phyloP scores from a whole-genome alignment of 345 rosid genomes.

The Zanthoxylum bungeanum region DNA sequence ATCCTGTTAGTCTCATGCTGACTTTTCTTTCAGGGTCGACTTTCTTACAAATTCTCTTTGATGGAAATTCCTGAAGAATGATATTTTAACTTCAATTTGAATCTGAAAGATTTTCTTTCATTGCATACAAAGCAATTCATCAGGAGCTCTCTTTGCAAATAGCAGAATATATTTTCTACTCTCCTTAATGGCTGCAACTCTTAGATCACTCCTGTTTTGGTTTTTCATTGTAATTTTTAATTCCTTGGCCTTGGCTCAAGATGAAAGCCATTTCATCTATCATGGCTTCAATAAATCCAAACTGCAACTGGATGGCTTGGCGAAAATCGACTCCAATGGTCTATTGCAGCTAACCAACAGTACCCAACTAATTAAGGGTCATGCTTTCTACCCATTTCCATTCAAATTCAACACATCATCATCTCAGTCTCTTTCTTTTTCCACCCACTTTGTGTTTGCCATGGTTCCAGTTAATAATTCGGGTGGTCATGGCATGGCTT shows the following conservation, averaged over 20 bases:
- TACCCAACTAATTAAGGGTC: conserved; percentile 20
- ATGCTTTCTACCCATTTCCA: conserved; percentile 2
- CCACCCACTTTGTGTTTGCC: conserved; percentile 21
- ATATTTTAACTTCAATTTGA: neutral
- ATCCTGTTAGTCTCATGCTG: too few relatives aligned
- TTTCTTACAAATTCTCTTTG: too few relatives aligned
- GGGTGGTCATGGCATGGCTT: conserved; percentile 24
- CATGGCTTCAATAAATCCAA: too few relatives aligned
- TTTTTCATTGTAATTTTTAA: neutral
- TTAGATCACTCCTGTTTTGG: conserved; percentile 18
- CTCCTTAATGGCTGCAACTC: conserved; percentile 30
- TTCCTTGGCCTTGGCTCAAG: conserved; percentile 13
- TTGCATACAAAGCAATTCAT: neutral
- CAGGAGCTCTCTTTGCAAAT: neutral
- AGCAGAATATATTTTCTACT: neutral
- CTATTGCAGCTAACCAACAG: conserved; percentile 56
- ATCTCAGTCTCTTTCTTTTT: neutral
- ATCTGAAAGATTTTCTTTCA: neutral
- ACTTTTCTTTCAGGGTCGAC: neutral
- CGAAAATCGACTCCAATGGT: conserved; percentile 41
- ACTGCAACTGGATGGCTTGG: neutral
- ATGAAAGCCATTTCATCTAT: conserved; percentile 6
- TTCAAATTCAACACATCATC: neutral
- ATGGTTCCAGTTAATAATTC: conserved; percentile 9
- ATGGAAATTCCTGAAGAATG: neutral